phyloP scores from a whole-genome alignment of 2,329 filamentous ascomycete species.

The Cladorrhinum sp. region DNA sequence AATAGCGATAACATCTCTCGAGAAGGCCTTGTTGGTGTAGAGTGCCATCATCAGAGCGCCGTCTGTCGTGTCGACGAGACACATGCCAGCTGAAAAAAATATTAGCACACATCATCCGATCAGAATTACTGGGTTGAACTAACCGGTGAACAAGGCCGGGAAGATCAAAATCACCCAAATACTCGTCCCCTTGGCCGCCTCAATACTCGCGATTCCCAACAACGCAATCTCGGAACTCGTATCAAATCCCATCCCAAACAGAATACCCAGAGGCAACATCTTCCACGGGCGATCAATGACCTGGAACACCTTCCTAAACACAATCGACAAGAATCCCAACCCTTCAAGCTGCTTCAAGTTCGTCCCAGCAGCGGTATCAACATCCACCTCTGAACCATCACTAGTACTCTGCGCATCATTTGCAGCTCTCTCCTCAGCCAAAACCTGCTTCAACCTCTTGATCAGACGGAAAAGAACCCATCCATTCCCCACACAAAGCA shows the following conservation, averaged over 20 bases:
- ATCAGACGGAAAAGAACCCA: slow-evolving; percentile 82
- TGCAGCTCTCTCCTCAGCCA: slow-evolving; percentile 45
- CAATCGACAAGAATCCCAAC: slow-evolving; percentile 67
- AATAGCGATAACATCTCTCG: slow-evolving; percentile 80
- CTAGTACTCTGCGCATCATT: slow-evolving; percentile 28
- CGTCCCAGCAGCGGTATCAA: slow-evolving; percentile 38
- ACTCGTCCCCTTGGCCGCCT: slow-evolving; percentile 79
- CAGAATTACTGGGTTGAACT: slow-evolving; percentile 25
- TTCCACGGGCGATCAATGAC: slow-evolving; percentile 81
- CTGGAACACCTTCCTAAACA: slow-evolving; percentile 74
- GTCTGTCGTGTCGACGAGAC: slow-evolving; percentile 86
- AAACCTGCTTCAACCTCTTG: slow-evolving; percentile 60
- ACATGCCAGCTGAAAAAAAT: slow-evolving; percentile 73
- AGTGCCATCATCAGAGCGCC: slow-evolving; percentile 93
- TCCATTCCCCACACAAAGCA: slow-evolving; percentile 78
- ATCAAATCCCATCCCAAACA: slow-evolving; percentile 93
- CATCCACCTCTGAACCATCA: slow-evolving; percentile 26
- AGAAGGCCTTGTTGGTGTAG: slow-evolving; percentile 77
- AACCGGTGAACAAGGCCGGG: slow-evolving; percentile 81
- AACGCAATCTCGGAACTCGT: slow-evolving; percentile 93
- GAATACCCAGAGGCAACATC: slow-evolving; percentile 85
- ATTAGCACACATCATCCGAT: slow-evolving; percentile 2
- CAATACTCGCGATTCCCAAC: slow-evolving; percentile 82
- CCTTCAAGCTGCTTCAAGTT: slow-evolving; percentile 67
- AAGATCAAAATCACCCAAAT: slow-evolving; percentile 96